Conservation (phyloP, 1,139 yeast genomes). For the Yamadazyma jaroonii region DNA sequence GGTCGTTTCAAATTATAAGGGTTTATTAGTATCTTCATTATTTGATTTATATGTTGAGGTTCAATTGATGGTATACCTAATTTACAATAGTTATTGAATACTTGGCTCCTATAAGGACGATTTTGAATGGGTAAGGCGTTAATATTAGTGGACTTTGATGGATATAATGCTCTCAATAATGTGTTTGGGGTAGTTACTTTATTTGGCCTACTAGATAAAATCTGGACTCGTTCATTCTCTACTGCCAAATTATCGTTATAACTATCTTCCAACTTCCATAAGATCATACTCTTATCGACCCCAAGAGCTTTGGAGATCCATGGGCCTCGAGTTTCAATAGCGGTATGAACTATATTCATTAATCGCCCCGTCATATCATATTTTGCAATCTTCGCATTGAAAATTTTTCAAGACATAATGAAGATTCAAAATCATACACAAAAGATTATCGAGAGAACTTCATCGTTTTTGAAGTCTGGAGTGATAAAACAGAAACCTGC, state of each 20-base stretch:
- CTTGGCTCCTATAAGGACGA: neutral
- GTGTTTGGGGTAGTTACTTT: constrained; percentile 3
- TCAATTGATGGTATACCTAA: constrained; percentile 8
- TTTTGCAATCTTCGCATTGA: constrained; percentile 3
- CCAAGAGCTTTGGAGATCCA: neutral
- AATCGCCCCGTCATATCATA: neutral
- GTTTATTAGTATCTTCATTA: constrained; percentile 27
- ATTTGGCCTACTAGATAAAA: neutral
- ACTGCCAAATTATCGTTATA: constrained; percentile 5
- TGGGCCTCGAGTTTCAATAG: neutral
- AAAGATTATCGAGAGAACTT: constrained; percentile 72
- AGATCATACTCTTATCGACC: neutral
- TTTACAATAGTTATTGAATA: constrained; percentile 8
- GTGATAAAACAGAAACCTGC: constrained; percentile 68
- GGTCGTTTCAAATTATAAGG: constrained; percentile 11
- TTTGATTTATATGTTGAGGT: constrained; percentile 35
- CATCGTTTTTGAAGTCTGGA: constrained; percentile 67
- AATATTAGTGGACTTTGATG: neutral
- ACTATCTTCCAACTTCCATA: constrained; percentile 3
- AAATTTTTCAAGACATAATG: constrained; percentile 33
- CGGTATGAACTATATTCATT: neutral
- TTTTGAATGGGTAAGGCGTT: neutral
- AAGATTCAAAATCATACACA: constrained; percentile 68
- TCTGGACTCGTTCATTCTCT: neutral
- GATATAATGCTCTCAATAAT: constrained; percentile 3